Evolutionary conservation across 2,329 filamentous ascomycete species (phyloP).

Genomic region (Sclerotinia sclerotiorum): DNA sequence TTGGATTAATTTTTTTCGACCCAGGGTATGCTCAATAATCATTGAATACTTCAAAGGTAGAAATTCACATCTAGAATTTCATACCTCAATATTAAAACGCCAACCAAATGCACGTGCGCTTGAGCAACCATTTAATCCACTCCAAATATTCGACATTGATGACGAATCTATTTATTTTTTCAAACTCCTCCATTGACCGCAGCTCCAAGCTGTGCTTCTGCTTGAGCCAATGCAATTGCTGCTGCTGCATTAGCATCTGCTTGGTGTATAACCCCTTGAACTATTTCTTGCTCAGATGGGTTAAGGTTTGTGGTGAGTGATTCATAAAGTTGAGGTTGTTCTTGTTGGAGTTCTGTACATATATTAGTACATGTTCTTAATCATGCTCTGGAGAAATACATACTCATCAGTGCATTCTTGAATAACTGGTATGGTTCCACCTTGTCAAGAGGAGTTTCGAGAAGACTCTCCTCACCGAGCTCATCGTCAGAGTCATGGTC

Average conservation of each 20-base stretch:
- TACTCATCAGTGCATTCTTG: conserved; percentile 78
- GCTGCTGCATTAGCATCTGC: conserved; percentile 35
- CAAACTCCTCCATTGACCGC: conserved; percentile 36
- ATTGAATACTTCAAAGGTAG: conserved; percentile 11
- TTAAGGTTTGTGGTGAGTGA: conserved; percentile 76
- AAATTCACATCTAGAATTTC: conserved; percentile 21
- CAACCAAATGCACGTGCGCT: conserved; percentile 32
- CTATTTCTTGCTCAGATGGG: conserved; percentile 75
- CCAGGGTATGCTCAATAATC: conserved; percentile 23
- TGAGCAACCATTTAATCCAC: conserved; percentile 31
- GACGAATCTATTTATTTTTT: conserved; percentile 25
- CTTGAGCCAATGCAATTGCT: conserved; percentile 29
- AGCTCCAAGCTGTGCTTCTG: conserved; percentile 25
- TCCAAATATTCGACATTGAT: conserved; percentile 18
- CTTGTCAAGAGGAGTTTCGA: conserved; percentile 93
- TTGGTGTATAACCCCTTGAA: conserved; percentile 68
- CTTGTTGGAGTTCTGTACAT: conserved; percentile 74
- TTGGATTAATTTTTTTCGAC: conserved; percentile 1
- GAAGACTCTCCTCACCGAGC: conserved; percentile 85
- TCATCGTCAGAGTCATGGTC: conserved; percentile 78
- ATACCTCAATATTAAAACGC: conserved; percentile 22
- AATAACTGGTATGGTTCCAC: conserved; percentile 93
- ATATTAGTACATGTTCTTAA: conserved; percentile 21
- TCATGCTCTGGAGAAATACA: conserved; percentile 40
- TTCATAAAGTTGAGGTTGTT: conserved; percentile 86